Conservation (phyloP, 345 rosid species). For the Cardamine occulta region DNA sequence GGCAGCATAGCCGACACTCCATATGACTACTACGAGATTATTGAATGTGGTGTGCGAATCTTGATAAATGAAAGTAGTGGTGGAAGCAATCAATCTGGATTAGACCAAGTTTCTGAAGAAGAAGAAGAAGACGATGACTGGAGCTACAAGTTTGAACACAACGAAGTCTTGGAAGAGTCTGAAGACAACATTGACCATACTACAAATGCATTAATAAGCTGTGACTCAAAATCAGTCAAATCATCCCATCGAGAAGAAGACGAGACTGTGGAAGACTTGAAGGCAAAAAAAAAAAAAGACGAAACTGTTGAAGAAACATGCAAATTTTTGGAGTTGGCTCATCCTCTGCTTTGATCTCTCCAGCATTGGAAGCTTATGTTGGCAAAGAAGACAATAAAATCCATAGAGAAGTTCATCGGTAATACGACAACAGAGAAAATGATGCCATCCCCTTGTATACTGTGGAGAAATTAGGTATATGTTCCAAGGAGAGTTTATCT, state of each 20-base stretch:
- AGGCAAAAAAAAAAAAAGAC: no score
- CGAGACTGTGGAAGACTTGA: not conserved
- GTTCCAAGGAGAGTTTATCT: no score
- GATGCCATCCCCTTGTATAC: no score
- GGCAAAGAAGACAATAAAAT: not conserved
- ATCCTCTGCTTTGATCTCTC: slow-evolving; percentile 8
- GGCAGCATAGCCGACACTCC: not conserved
- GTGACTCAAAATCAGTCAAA: not conserved
- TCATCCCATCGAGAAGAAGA: not conserved
- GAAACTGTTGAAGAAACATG: not conserved
- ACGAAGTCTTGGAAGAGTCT: not conserved
- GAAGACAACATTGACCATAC: not conserved
- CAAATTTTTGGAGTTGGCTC: not conserved
- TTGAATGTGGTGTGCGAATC: not conserved
- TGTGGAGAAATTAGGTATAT: no score
- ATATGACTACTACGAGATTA: not conserved
- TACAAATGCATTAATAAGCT: not conserved
- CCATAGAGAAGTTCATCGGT: not conserved
- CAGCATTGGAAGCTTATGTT: not conserved
- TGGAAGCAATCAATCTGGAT: not conserved
- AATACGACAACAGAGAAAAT: not conserved
- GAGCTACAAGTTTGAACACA: not conserved
- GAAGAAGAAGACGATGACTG: not conserved
- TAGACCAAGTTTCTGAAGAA: slow-evolving; percentile 9
- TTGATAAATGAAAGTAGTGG: not conserved